Evolutionary conservation across 805 yeast genomes (phyloP), one percentile per base, ranked within the genome.

Genomic region (Pichia pseudocactophila): DNA sequence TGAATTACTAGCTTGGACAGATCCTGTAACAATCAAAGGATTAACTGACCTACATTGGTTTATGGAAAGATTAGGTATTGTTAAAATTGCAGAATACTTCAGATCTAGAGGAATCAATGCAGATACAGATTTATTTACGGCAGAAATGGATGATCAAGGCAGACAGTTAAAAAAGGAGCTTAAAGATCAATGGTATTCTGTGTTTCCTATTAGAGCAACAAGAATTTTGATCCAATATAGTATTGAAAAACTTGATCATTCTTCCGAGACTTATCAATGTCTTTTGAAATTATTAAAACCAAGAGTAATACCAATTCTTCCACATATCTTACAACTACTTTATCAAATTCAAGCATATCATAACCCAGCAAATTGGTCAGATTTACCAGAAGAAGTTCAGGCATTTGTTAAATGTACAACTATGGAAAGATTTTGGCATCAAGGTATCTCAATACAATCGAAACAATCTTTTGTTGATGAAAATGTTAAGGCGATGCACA

Each of bases 381-480:
- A 77, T 32, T 68, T 92, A 38, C 97, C 98, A 0, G 73, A 73
- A 2, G 94, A 87, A 43, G 97, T 92, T 1, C 96, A 86, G 59
- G 71, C 90, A 1, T 90, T 94, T 67, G 96, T 90, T n/a, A 74
- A 76, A 50, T 82, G 86, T 53, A 82, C 94, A 46, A 82, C 94
- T 39, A 78, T 81, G 58, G 99, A 92, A 65, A 71, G 97, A 54
- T 92, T 92, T 60, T 92, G 99, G 99, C 97, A 94, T 57, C 95
- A 88, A 47, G 98, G 98, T 15, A 94, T 95, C 18, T 85, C 96
- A 1, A 83, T 85, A 44, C 95, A 92, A 62, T 80, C 95, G 2
- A 82, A 86, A 54, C 97, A 92, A 58, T 88, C 92, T 28, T 94
- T 92, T 52, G 81, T 92, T 49, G 95, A 85, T 57, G 97, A 92